These are phyloP conservation scores for Pseudocercospora cruenta DNA, from an alignment of 2,329 filamentous ascomycete species.

Conservation along the genomic window DNA sequence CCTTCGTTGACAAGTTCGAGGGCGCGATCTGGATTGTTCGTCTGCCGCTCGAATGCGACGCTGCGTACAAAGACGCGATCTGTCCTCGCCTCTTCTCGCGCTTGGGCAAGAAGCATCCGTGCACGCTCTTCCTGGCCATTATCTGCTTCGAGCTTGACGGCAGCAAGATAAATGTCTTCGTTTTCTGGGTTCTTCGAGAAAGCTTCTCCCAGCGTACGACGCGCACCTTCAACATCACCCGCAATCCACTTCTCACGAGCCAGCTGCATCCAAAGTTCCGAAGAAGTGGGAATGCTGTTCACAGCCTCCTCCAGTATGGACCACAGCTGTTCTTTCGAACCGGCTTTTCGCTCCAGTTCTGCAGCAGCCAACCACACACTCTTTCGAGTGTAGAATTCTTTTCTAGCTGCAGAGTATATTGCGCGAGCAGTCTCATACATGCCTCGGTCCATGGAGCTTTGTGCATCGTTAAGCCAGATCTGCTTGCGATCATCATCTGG, in stretches of 20 bases:
- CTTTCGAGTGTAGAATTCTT: conserved; percentile 85
- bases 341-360: conserved; percentile 88
- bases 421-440: conserved; percentile 89
- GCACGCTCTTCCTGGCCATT: conserved; percentile 82
- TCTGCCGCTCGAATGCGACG: conserved; percentile 86
- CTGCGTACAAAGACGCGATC: conserved; percentile 98
- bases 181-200: conserved; percentile 96
- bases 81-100: conserved; percentile 85
- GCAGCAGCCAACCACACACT: conserved; percentile 89
- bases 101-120: conserved; percentile 76
- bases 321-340: conserved; percentile 79
- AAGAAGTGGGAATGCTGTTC: conserved; percentile 87
- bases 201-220: conserved; percentile 80
- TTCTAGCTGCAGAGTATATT: conserved; percentile 88
- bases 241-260: conserved; percentile 93
- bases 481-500: conserved; percentile 96
- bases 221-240: conserved; percentile 83
- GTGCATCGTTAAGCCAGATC: conserved; percentile 93
- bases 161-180: conserved; percentile 96
- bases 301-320: conserved; percentile 89
- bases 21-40: conserved; percentile 76
- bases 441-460: conserved; percentile 75
- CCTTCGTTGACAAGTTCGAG: conserved; percentile 86
- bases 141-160: conserved; percentile 94
- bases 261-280: conserved; percentile 93